Evolutionary conservation across 1,284 basidiomycete genomes (phyloP).

Genomic region (Moniliella sp.): DNA sequence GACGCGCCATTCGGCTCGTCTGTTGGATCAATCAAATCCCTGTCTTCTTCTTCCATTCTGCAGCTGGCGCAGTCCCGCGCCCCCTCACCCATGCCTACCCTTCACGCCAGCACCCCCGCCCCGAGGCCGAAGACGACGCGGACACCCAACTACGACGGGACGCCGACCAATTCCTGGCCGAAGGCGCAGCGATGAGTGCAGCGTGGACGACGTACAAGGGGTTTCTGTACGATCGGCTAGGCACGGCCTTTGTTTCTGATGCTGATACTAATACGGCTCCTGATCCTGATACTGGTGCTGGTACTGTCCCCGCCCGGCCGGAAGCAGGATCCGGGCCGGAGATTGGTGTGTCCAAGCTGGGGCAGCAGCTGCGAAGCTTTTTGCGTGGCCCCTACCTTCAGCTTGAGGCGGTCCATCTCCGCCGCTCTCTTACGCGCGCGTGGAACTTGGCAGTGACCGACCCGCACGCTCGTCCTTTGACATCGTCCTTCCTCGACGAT

Average conservation of each 20-base stretch:
- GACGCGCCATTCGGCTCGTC: slow-evolving; percentile 9
- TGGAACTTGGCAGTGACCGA: slow-evolving; percentile 11
- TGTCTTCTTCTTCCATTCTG: not conserved
- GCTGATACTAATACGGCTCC: not conserved
- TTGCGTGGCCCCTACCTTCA: slow-evolving; percentile 59
- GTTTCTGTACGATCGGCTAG: slow-evolving; percentile 54
- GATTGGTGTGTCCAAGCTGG: slow-evolving; percentile 46
- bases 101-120: too few species aligned
- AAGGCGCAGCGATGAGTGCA: slow-evolving; percentile 66
- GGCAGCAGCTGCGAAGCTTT: slow-evolving; percentile 38
- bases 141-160: slow-evolving; percentile 64
- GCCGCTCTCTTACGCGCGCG: slow-evolving; percentile 35
- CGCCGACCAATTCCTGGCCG: slow-evolving; percentile 65
- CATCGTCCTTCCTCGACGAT: slow-evolving; percentile 27
- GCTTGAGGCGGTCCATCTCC: slow-evolving; percentile 73
- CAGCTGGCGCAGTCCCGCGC: too few species aligned
- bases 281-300: too few species aligned
- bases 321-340: too few species aligned
- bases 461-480: slow-evolving; percentile 10
- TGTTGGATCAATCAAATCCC: slow-evolving; percentile 4
- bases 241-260: not conserved
- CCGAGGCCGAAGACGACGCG: too few species aligned
- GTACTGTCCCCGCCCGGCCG: too few species aligned
- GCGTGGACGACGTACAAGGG: slow-evolving; percentile 75
- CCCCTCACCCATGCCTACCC: too few species aligned